Percentiles rank a stretch among this genome's conserved stretches.
phyloP scores from a whole-genome alignment of 2,329 filamentous ascomycete species.

The Monosporascus sp. region DNA sequence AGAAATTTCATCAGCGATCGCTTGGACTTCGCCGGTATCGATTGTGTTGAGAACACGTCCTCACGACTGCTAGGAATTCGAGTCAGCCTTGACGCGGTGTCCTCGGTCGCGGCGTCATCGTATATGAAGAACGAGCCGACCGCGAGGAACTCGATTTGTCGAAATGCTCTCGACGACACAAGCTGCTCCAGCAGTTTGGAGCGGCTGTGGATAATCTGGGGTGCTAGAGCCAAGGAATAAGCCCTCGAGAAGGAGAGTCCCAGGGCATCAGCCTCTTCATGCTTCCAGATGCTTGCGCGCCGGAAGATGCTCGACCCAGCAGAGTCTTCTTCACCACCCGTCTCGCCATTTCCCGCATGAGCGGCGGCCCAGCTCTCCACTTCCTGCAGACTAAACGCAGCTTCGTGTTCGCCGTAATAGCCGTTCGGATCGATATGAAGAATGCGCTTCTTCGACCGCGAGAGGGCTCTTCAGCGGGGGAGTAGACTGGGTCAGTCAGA shows the following conservation, averaged over 20 bases:
- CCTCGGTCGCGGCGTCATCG: conserved; percentile 30
- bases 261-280: conserved; percentile 26
- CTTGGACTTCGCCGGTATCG: conserved; percentile 75
- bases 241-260: conserved; percentile 60
- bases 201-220: conserved; percentile 79
- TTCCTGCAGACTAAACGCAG: conserved; percentile 79
- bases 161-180: conserved; percentile 83
- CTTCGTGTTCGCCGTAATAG: conserved; percentile 84
- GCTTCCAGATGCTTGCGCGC: conserved; percentile 33
- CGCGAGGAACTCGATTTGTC: conserved; percentile 87
- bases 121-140: conserved; percentile 90
- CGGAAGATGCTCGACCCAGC: conserved; percentile 25
- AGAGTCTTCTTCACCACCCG: not conserved
- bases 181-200: conserved; percentile 73
- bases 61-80: conserved; percentile 86
- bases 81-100: conserved; percentile 38
- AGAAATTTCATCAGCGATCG: conserved; percentile 88
- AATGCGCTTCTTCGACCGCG: conserved; percentile 84
- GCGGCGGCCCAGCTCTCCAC: conserved; percentile 65
- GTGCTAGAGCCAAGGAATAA: conserved; percentile 79
- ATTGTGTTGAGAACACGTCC: conserved; percentile 77
- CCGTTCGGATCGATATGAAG: conserved; percentile 83
- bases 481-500: conserved; percentile 67
- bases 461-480: conserved; percentile 67
- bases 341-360: conserved; percentile 19